A percentile compares a stretch with the other conserved stretches of the same genome.
phyloP scores from a whole-genome alignment of 352 stramenopile genomes.

The Pythium scleroteichum region DNA sequence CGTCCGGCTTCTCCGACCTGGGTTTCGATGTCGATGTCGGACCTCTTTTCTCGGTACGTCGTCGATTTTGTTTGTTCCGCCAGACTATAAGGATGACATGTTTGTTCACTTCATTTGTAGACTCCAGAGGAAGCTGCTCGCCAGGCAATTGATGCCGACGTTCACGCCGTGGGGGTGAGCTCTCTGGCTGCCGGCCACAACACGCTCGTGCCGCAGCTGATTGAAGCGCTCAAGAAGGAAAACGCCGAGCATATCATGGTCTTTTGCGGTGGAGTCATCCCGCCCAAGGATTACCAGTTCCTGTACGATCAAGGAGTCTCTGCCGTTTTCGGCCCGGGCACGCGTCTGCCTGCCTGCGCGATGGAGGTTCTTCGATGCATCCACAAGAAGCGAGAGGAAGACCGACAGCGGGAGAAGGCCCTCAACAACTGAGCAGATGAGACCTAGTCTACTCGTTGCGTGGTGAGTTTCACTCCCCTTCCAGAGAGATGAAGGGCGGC shows the following conservation, averaged over 20 bases:
- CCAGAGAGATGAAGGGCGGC: too few species aligned
- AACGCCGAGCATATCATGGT: conserved; percentile 94
- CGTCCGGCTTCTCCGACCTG: conserved; percentile 95
- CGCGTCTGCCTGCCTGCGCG: conserved; percentile 87
- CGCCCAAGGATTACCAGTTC: conserved; percentile 95
- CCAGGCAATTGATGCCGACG: conserved; percentile 94
- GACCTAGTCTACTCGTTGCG: background rate
- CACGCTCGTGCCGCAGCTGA: conserved; percentile 93
- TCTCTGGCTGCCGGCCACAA: conserved; percentile 95
- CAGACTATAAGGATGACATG: background rate
- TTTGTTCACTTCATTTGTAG: conserved; percentile 20
- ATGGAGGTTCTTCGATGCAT: conserved; percentile 53
- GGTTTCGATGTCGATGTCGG: conserved; percentile 98
- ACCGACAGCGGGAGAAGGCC: conserved; percentile 32
- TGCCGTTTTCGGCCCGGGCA: conserved; percentile 96
- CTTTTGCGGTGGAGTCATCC: conserved; percentile 96
- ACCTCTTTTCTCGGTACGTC: conserved; percentile 90
- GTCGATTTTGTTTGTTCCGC: background rate
- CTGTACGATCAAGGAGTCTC: conserved; percentile 91
- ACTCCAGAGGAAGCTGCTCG: conserved; percentile 58
- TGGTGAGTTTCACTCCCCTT: too few species aligned
- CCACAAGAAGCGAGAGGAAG: conserved; percentile 53
- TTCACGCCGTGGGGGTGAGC: conserved; percentile 92
- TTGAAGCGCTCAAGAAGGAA: conserved; percentile 90
- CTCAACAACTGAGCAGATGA: conserved; percentile 1